Conservation (phyloP, 345 rosid species). For the Eucalyptus curtisii region DNA sequence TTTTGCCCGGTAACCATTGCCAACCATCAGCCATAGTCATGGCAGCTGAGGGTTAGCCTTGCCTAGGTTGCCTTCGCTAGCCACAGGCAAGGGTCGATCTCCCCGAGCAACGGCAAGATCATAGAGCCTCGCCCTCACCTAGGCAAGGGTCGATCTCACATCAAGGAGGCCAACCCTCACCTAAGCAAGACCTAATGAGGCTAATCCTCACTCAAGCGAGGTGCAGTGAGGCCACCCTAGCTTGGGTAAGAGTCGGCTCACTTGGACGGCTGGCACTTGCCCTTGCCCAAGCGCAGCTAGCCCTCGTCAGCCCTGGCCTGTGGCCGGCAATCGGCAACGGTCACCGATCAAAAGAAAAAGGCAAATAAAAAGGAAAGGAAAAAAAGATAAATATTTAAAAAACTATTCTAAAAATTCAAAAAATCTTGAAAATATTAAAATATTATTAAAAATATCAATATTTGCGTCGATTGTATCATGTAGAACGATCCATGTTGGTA, state of each 20-base stretch:
- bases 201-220: too few species aligned
- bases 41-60: too few species aligned
- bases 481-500: accelerated
- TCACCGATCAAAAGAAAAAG: too few species aligned
- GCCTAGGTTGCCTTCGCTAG: accelerated
- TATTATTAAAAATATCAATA: too few species aligned
- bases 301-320: accelerated
- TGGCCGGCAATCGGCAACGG: accelerated
- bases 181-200: too few species aligned
- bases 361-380: too few species aligned
- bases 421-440: too few species aligned
- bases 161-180: too few species aligned
- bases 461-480: accelerated
- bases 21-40: accelerated
- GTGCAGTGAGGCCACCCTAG: accelerated
- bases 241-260: too few species aligned
- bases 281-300: accelerated
- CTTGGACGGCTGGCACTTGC: accelerated
- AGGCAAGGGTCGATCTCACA: too few species aligned
- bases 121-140: accelerated
- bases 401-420: too few species aligned
- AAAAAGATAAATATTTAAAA: too few species aligned
- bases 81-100: accelerated
- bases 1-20: accelerated
- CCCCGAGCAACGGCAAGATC: accelerated